Base-by-base conservation (phyloP, 345 rosid species). In the Iberis pinnata region DNA sequence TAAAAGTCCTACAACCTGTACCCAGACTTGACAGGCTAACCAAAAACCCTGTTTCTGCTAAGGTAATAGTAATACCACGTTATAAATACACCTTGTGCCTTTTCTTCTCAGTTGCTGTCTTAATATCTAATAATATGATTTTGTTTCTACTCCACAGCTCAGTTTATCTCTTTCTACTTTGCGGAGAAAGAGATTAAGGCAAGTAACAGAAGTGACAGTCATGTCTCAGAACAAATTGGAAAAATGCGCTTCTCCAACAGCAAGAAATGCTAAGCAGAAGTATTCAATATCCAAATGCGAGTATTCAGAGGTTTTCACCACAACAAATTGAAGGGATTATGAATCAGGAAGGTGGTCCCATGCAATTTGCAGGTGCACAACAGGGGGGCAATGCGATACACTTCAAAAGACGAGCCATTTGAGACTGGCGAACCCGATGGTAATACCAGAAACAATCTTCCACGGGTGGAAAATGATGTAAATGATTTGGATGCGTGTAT, bases 1-100 rank as follows among this genome's bases (percentile, higher is more conserved):
- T 93, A 62, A 88, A 80, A 76, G 90, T 94, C 64, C 70, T 93
- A 69, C 95, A 93, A 70, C 99, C 97, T 58, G 65, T 73, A 51
- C 97, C 98, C 36, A 80, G 81, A 69, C 72, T 92, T 70, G 94
- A 92, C 69, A 81, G 80, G 75, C 90, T 92, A 50, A 77, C 75
- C 68, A 43, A 60, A 48, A 68, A 50, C 41, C 78, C 76, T 33
- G 75, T 78, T 56, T 59, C 80, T 1, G 52, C 66, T 24, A 80
- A 80, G 87, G 99, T 93, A 74, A 65, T 33, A 47, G 50, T 32
- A n/a, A n/a, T n/a, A n/a, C n/a, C n/a, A 43, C 46, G 9, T 14
- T 41, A 1, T 39, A 44, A 53, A 12, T 1, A 33, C 45, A 46
- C 13, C 43, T 36, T 60, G 57, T 45, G 15, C 17, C 46, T 60